Conservation (phyloP, 352 stramenopile genomes). For the Phytophthora hybrid region DNA sequence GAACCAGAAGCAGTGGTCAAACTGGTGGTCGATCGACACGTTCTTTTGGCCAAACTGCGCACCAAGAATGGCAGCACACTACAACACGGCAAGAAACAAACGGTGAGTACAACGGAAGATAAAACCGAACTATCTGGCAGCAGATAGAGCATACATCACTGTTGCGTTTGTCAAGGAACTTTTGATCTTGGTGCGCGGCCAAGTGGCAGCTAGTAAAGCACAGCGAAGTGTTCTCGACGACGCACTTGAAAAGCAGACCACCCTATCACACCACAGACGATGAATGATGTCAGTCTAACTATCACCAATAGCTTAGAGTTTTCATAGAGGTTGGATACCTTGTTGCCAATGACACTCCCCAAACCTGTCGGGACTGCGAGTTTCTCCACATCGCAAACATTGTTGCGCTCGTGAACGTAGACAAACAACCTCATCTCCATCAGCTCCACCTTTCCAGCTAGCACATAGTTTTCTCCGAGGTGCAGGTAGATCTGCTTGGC, state of each 20-base stretch:
- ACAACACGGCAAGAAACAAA: not conserved
- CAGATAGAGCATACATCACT: constrained; percentile 57
- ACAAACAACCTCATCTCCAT: constrained; percentile 87
- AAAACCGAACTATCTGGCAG: not conserved
- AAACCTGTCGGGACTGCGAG: constrained; percentile 75
- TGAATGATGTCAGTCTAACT: not conserved
- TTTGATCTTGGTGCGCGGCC: constrained; percentile 84
- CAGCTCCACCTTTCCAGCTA: constrained; percentile 78
- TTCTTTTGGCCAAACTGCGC: constrained; percentile 71
- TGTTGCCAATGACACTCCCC: constrained; percentile 85
- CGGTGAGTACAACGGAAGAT: not conserved
- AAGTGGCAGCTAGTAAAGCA: constrained; percentile 91
- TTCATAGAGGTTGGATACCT: constrained; percentile 43
- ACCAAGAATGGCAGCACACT: constrained; percentile 83
- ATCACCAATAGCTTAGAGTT: not conserved
- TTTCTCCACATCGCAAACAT: constrained; percentile 73
- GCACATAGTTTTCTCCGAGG: constrained; percentile 61
- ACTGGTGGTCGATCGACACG: constrained; percentile 79
- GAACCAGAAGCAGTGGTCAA: constrained; percentile 90
- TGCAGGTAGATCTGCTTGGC: constrained; percentile 68
- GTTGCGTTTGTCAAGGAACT: constrained; percentile 89
- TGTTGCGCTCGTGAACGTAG: constrained; percentile 70
- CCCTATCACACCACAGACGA: constrained; percentile 45
- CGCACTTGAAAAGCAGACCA: constrained; percentile 78
- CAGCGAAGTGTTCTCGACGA: constrained; percentile 81